phyloP scores from a whole-genome alignment of 768 basidiomycete species.

The Pleurotus platypus region DNA sequence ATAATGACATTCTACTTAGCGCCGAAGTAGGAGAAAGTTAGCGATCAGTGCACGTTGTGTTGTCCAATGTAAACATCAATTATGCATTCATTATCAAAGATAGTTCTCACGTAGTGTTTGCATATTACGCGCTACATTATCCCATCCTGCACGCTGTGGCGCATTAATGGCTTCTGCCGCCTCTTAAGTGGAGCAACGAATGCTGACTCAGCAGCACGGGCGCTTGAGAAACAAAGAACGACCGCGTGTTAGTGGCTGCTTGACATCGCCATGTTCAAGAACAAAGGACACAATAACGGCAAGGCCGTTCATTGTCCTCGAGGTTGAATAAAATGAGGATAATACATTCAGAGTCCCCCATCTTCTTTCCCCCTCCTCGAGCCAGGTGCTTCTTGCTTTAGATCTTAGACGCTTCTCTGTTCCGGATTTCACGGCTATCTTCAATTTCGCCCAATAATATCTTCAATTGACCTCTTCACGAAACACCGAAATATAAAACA shows the following conservation, averaged over 20 bases:
- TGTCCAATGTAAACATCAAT: too few species aligned
- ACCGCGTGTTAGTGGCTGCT: too few species aligned
- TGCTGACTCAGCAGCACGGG: too few species aligned
- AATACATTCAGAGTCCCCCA: background rate
- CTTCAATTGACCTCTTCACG: background rate
- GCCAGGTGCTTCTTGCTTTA: slow-evolving; percentile 6
- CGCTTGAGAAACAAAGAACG: too few species aligned
- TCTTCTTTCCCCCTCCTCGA: background rate
- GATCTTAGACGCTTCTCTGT: background rate
- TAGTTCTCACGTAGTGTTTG: too few species aligned
- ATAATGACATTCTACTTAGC: too few species aligned
- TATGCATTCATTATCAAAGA: too few species aligned
- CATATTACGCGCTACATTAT: too few species aligned
- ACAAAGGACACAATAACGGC: slow-evolving; percentile 2
- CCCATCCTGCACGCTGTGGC: too few species aligned
- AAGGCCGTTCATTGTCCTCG: slow-evolving; percentile 2
- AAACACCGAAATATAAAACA: background rate
- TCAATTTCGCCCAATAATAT: background rate
- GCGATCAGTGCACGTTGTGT: too few species aligned
- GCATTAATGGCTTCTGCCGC: background rate
- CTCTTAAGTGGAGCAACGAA: too few species aligned
- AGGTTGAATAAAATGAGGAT: background rate
- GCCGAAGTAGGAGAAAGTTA: too few species aligned
- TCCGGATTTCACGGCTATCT: background rate
- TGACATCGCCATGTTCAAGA: background rate